phyloP scores from a whole-genome alignment of 768 basidiomycete species.

The Collybia sp. region DNA sequence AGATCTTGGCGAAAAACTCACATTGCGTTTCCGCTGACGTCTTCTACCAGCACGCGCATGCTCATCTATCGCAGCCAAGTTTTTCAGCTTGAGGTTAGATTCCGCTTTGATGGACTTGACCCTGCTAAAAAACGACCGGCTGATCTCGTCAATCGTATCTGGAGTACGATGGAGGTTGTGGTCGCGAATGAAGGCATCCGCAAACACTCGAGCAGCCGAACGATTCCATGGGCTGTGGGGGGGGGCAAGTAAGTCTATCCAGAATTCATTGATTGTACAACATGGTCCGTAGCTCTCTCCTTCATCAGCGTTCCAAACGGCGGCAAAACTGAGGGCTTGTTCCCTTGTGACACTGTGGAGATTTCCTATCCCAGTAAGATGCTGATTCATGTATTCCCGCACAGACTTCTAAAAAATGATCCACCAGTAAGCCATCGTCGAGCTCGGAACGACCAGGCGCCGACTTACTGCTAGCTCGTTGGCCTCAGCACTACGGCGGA shows the following conservation, averaged over 20 bases:
- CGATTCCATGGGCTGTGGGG: constrained; percentile 4
- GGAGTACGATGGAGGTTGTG: not conserved
- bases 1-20: too few relatives aligned
- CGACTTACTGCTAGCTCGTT: too few relatives aligned
- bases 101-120: not conserved
- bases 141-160: not conserved
- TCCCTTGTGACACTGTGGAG: not conserved
- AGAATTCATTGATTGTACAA: not conserved
- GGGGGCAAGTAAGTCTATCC: constrained; percentile 1
- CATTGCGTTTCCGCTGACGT: too few relatives aligned
- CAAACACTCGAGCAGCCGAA: constrained; percentile 3
- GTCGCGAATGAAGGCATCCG: not conserved
- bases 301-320: not conserved
- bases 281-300: not conserved
- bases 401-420: too few relatives aligned
- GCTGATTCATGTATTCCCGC: too few relatives aligned
- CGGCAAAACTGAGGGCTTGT: not conserved
- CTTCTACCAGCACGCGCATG: not conserved
- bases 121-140: not conserved
- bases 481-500: too few relatives aligned
- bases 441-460: too few relatives aligned
- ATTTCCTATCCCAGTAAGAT: not conserved
- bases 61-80: not conserved
- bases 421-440: too few relatives aligned
- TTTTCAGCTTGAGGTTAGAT: not conserved